Evolutionary conservation across 2,329 filamentous ascomycete species (phyloP), one percentile per base, ranked within the genome.

Genomic region (Alternaria tenuissima): DNA sequence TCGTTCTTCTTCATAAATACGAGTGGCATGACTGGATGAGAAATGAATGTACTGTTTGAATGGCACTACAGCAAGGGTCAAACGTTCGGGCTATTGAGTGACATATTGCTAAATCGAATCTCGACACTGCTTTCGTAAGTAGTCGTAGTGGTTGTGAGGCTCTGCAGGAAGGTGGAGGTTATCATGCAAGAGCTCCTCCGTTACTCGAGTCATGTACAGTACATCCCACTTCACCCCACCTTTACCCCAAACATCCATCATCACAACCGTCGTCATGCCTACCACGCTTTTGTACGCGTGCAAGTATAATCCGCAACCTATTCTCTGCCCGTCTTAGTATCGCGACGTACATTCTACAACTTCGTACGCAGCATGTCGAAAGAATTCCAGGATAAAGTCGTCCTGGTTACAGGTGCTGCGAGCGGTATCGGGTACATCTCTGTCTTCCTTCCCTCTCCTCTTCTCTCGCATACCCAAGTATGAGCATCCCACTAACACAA

Each of bases 381-480:
- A 52, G 56, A 63, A 52, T 78, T 78, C 55, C 64, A 74, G 55
- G 70, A 69, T 41, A 75, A 73, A 61, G 68, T 72, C 20, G 64
- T 68, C 38, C 63, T 66, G 7, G 71, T 78, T 28, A 78, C 76
- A 9, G 76, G 75, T 30, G 75, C 70, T 8, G 75, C 63, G 14
- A 63, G 70, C 81, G 84, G 84, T 65, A 86, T 86, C 57, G 85
- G 75, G 75, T 77, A 65, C 54, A 66, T 49, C 63, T 64, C 24
- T 44, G n/a, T 14, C 16, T 24, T 41, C 4, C n/a, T 34, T 20
- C 20, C 42, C 16, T 24, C 1, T 3, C 20, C 5, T 2, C 32
- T n/a, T n/a, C 4, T 18, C 32, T 7, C 16, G 30, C n/a, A 1
- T 2, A n/a, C 7, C 20, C 12, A 4, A 49, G 7, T 30, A 30